phyloP scores from a whole-genome alignment of 768 basidiomycete genomes.

The Lentinula detonsa region DNA sequence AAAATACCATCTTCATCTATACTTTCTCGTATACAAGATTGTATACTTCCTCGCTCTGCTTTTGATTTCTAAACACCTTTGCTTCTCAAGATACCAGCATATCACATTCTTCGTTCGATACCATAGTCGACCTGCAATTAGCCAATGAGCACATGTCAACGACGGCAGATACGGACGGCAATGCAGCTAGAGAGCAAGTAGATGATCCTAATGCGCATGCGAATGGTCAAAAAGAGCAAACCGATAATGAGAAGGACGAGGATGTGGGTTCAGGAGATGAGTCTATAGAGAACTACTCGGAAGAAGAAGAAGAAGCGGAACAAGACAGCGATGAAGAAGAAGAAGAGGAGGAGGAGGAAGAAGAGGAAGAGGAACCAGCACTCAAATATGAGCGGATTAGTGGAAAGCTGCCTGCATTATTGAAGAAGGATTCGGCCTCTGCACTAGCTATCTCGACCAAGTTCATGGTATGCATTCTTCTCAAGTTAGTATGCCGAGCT shows the following conservation, averaged over 20 bases:
- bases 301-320: conserved; percentile 10
- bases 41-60: too few relatives aligned
- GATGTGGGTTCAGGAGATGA: not conserved
- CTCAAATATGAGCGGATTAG: conserved; percentile 86
- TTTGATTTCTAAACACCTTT: not conserved
- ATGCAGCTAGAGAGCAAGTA: not conserved
- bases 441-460: conserved; percentile 72
- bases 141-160: conserved; percentile 1
- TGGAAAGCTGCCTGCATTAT: conserved; percentile 65
- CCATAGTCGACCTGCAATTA: not conserved
- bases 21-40: too few relatives aligned
- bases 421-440: conserved; percentile 88
- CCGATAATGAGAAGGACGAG: not conserved
- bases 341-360: conserved; percentile 50
- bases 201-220: not conserved
- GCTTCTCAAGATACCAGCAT: not conserved
- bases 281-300: not conserved
- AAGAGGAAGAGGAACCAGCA: conserved; percentile 86
- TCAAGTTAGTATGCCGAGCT: not conserved
- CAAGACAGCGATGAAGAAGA: conserved; percentile 27
- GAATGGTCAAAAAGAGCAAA: not conserved
- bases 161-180: not conserved
- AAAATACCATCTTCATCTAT: too few relatives aligned
- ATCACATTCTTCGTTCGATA: too few relatives aligned
- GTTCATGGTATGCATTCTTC: conserved; percentile 49